phyloP scores from a whole-genome alignment of 805 yeast genomes.

The Yamadazyma ubonensis region DNA sequence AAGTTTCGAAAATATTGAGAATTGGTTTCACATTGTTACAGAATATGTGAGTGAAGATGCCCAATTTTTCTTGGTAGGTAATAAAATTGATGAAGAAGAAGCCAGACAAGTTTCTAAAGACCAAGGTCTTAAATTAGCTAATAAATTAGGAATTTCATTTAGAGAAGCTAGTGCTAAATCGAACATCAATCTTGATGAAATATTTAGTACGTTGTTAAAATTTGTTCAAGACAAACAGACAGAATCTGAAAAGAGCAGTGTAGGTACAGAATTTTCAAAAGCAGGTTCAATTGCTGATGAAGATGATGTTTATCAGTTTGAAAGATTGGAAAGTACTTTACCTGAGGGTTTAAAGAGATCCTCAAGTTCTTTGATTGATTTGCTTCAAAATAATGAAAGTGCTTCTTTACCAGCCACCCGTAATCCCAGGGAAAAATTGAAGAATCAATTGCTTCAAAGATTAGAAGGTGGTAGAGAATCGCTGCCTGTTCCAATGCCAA shows the following conservation, averaged over 20 bases:
- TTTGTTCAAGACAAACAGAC: constrained; percentile 78
- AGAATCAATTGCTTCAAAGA: constrained; percentile 23
- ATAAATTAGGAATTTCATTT: constrained; percentile 84
- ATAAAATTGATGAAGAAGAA: constrained; percentile 89
- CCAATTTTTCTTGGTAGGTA: constrained; percentile 89
- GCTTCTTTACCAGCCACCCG: constrained; percentile 23
- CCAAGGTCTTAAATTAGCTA: constrained; percentile 87
- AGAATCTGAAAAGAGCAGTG: constrained; percentile 24
- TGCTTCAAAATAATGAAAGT: constrained; percentile 19
- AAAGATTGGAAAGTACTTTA: constrained; percentile 41
- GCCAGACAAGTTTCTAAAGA: constrained; percentile 84
- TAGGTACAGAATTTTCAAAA: constrained; percentile 27
- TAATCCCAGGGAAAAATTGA: constrained; percentile 21
- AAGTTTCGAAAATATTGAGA: constrained; percentile 87
- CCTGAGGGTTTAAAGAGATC: constrained; percentile 40
- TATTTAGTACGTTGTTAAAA: constrained; percentile 85
- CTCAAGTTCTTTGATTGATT: constrained; percentile 39
- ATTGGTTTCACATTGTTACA: constrained; percentile 94
- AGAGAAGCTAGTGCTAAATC: constrained; percentile 96
- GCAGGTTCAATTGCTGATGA: constrained; percentile 9
- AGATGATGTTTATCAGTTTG: constrained; percentile 30
- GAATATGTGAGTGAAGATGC: constrained; percentile 97
- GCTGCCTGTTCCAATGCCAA: constrained; percentile 51
- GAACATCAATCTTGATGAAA: constrained; percentile 85
- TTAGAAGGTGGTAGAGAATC: constrained; percentile 39